Evolutionary conservation across 257 asterid genomes (phyloP), one percentile per base, ranked within the genome.

Genomic region (Gentiana macrophylla): DNA sequence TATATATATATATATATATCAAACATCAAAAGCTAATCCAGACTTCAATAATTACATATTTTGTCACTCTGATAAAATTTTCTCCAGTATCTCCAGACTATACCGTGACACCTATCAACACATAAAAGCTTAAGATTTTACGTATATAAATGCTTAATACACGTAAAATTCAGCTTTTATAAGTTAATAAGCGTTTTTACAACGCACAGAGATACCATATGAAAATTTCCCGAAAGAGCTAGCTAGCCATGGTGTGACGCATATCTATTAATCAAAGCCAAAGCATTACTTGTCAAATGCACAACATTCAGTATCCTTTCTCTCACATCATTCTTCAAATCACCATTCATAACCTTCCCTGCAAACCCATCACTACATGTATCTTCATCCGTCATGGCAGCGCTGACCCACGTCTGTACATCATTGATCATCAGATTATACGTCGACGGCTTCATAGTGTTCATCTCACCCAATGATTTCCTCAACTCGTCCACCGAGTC

Each of bases 341-440:
- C 66, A 9, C 86, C 86, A 49, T 55, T 70, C 74, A 64, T 65
- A 0, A 41, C 53, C 51, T 75, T 73, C 6, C 89, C 89, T 37
- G 72, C 62, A 49, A 84, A 86, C 12, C 92, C 94, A 0, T 84
- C 92, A 50, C 62, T 76, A 68, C 94, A 86, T 0, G 94, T 82
- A 49, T 82, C 89, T 10, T 80, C 89, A 24, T 87, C 79, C 1
- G 94, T 87, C 82, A 87, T 59, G 59, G 96, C 94, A 37, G 90
- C 93, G 68, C 96, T 87, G 0, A 87, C 87, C 96, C 96, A 87
- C 0, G 94, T 87, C 62, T 81, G 84, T 6, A 79, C 55, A 33
- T 87, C 77, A 46, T 65, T 77, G 75, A 82, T 74, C 13, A 53
- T 53, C 56, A 62, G 2, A 50, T 11, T 76, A 53, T 73, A 81